Percentiles rank a stretch among this genome's conserved stretches.
These are phyloP conservation scores for Fusarium poae DNA, from an alignment of 2,329 filamentous ascomycete genomes.

Conservation along the genomic window DNA sequence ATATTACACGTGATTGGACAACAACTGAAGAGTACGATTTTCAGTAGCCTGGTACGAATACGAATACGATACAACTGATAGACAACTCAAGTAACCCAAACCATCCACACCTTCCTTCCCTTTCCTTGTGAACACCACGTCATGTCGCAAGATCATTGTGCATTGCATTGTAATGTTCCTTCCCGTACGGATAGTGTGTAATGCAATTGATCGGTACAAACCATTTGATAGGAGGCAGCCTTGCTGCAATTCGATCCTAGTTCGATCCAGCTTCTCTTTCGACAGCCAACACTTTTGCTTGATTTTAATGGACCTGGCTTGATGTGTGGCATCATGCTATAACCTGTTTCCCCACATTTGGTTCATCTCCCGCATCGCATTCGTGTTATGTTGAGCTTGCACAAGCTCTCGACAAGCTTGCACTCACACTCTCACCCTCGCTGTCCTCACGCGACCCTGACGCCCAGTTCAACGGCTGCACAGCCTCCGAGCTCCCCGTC, in stretches of 20 bases:
- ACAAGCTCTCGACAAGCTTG: slow-evolving; percentile 27
- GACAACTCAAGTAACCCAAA: neutral
- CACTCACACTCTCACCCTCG: slow-evolving; percentile 25
- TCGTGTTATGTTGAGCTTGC: slow-evolving; percentile 41
- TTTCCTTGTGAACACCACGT: slow-evolving; percentile 23
- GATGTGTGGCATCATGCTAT: slow-evolving; percentile 46
- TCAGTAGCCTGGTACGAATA: slow-evolving; percentile 35
- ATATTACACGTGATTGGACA: slow-evolving; percentile 13
- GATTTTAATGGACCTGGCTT: slow-evolving; percentile 28
- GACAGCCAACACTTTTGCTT: slow-evolving; percentile 10
- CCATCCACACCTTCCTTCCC: slow-evolving; percentile 20
- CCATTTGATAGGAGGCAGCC: slow-evolving; percentile 3
- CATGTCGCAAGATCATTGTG: slow-evolving; percentile 15
- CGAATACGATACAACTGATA: slow-evolving; percentile 37
- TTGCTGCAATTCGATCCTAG: slow-evolving; percentile 5
- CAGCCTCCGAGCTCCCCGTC: slow-evolving; percentile 24
- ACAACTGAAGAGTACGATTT: neutral
- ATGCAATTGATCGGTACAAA: slow-evolving; percentile 12
- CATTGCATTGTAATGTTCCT: slow-evolving; percentile 10
- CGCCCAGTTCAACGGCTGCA: slow-evolving; percentile 11
- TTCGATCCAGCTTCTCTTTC: slow-evolving; percentile 5
- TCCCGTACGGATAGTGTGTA: neutral
- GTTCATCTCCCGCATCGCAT: slow-evolving; percentile 32
- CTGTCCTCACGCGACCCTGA: slow-evolving; percentile 23
- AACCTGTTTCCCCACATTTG: slow-evolving; percentile 42